Evolutionary conservation across 2,329 filamentous ascomycete genomes (phyloP).

Genomic region (Fusarium nurragi): DNA sequence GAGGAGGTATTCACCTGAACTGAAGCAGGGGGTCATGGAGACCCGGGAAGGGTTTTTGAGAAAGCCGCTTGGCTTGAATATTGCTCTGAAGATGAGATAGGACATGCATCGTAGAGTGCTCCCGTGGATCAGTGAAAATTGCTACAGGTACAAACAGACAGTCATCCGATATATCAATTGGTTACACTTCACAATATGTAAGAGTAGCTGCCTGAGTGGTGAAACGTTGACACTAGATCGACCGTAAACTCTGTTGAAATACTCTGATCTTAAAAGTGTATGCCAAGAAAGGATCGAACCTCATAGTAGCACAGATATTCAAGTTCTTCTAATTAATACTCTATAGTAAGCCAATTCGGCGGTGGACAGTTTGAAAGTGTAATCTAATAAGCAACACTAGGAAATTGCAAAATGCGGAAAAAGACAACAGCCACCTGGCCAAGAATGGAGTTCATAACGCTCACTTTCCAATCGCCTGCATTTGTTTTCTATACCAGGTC

Average conservation of each 20-base stretch:
- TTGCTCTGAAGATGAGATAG: constrained; percentile 44
- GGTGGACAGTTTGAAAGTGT: neutral
- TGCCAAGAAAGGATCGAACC: too few relatives aligned
- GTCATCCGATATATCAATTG: neutral
- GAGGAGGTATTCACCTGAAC: constrained; percentile 58
- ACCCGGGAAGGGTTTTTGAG: constrained; percentile 83
- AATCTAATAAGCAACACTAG: neutral
- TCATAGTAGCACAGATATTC: neutral
- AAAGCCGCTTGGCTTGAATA: constrained; percentile 75
- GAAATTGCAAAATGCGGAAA: neutral
- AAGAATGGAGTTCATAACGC: neutral
- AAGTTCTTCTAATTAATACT: neutral
- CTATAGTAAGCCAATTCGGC: neutral
- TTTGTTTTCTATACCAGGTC: constrained; percentile 30
- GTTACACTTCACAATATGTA: too few relatives aligned
- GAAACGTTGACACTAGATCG: too few relatives aligned
- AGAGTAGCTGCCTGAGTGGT: too few relatives aligned
- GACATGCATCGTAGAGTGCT: neutral
- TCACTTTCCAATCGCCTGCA: constrained; percentile 21
- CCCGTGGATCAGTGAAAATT: neutral
- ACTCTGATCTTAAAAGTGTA: neutral
- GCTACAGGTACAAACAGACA: neutral
- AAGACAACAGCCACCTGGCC: neutral
- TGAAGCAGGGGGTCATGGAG: constrained; percentile 71
- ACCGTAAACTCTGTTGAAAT: too few relatives aligned